These are phyloP conservation scores for Globisporangium abappressorium DNA, from an alignment of 352 stramenopile genomes.

Conservation along the genomic window DNA sequence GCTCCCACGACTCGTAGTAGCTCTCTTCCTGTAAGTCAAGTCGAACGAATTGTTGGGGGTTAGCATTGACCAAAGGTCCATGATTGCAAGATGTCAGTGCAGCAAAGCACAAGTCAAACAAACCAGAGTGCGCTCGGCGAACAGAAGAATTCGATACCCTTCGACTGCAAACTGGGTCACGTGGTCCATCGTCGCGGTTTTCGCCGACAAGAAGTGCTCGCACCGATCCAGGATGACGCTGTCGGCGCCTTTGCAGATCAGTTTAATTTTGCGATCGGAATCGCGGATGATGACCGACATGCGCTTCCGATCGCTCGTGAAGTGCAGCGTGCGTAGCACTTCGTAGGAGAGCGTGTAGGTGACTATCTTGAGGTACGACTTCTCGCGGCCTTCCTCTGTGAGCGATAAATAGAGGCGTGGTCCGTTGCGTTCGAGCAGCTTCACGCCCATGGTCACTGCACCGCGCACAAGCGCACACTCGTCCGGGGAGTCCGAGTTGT, in stretches of 20 bases:
- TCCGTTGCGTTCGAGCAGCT: slow-evolving; percentile 61
- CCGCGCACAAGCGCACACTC: slow-evolving; percentile 90
- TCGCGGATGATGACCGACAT: slow-evolving; percentile 83
- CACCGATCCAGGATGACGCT: slow-evolving; percentile 75
- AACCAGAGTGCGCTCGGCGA: slow-evolving; percentile 74
- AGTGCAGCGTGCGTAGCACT: slow-evolving; percentile 66
- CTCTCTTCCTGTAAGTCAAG: slow-evolving; percentile 38
- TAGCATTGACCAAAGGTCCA: neutral
- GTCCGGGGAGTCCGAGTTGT: slow-evolving; percentile 92
- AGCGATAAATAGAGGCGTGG: slow-evolving; percentile 56
- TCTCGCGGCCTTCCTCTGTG: slow-evolving; percentile 54
- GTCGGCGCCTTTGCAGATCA: slow-evolving; percentile 83
- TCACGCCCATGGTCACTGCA: slow-evolving; percentile 72
- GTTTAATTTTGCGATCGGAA: slow-evolving; percentile 42
- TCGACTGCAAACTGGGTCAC: slow-evolving; percentile 81
- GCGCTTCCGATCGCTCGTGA: slow-evolving; percentile 76
- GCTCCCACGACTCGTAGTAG: slow-evolving; percentile 72
- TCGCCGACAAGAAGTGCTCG: slow-evolving; percentile 52
- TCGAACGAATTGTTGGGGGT: neutral
- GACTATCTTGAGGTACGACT: slow-evolving; percentile 59
- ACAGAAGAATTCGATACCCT: slow-evolving; percentile 83
- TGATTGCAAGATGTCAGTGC: neutral
- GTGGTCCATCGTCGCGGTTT: slow-evolving; percentile 61
- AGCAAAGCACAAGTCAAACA: slow-evolving; percentile 16
- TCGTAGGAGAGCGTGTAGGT: slow-evolving; percentile 69